These are phyloP conservation scores for Pythium biforme DNA, from an alignment of 352 stramenopile genomes.

Conservation along the genomic window DNA sequence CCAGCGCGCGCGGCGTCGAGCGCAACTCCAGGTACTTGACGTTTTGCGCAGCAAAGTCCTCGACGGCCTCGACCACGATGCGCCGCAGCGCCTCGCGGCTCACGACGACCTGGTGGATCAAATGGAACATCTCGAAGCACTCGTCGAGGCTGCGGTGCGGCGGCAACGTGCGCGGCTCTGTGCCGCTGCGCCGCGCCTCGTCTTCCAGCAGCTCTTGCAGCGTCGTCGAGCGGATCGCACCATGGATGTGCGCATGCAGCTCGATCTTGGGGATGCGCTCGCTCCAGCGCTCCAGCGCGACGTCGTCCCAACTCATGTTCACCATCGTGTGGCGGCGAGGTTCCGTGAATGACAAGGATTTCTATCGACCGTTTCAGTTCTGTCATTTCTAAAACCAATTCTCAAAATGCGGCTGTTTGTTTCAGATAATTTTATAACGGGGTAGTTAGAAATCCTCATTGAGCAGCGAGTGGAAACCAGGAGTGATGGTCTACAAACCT, in stretches of 20 bases:
- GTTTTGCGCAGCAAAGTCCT: conserved; percentile 80
- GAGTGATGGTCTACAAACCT: no score
- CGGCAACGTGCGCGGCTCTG: conserved; percentile 36
- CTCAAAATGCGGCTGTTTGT: no score
- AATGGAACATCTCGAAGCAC: conserved; percentile 88
- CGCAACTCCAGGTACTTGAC: conserved; percentile 85
- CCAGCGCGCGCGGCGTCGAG: conserved; percentile 69
- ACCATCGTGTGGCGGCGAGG: no score
- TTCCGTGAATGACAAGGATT: no score
- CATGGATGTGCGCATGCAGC: conserved; percentile 89
- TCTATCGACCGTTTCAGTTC: no score
- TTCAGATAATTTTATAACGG: no score
- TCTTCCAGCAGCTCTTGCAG: conserved; percentile 64
- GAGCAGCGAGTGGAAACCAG: no score
- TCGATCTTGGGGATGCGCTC: conserved; percentile 75
- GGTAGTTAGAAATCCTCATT: no score
- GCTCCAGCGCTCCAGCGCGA: conserved; percentile 44
- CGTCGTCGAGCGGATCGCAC: conserved; percentile 68
- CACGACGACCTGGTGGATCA: conserved; percentile 83
- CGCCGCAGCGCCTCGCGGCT: conserved; percentile 57
- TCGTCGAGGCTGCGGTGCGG: conserved; percentile 64
- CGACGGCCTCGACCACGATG: conserved; percentile 76
- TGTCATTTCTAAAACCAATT: no score
- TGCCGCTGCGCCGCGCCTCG: conserved; percentile 31
- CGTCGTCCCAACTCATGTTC: conserved; percentile 25